Conservation (phyloP, 73 alveolate species). For the Blepharisma japonicum region DNA sequence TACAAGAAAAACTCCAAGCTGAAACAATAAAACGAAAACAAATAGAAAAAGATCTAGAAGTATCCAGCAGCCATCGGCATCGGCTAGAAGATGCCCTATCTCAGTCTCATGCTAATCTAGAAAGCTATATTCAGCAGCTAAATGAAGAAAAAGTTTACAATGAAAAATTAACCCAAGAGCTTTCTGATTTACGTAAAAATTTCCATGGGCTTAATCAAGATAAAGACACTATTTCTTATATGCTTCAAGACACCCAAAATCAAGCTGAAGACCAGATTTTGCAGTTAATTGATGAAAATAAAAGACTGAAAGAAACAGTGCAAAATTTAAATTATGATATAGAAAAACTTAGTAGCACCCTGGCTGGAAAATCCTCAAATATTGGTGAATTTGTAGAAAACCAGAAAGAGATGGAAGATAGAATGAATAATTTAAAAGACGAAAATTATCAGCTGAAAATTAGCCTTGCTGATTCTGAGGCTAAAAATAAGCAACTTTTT, state of each 20-base stretch:
- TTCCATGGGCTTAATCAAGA: background rate
- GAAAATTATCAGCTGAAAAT: constrained; percentile 4
- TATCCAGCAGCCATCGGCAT: background rate
- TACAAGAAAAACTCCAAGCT: too few relatives aligned
- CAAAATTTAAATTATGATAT: background rate
- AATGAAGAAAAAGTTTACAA: background rate
- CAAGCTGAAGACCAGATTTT: background rate
- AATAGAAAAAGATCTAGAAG: constrained; percentile 7
- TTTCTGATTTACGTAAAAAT: background rate
- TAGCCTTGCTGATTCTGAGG: background rate
- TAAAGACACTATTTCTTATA: background rate
- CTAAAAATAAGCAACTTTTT: constrained; percentile 14
- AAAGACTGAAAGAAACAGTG: constrained; percentile 3
- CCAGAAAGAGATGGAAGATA: background rate
- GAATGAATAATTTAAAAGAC: background rate
- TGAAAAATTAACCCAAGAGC: background rate
- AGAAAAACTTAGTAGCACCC: background rate
- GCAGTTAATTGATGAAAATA: background rate
- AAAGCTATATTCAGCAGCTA: background rate
- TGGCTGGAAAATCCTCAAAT: background rate
- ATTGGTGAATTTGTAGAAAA: background rate
- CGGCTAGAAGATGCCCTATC: constrained; percentile 6
- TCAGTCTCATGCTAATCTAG: background rate
- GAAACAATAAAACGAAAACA: constrained; percentile 5
- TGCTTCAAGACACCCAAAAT: background rate